Base-by-base conservation (phyloP, 1,284 basidiomycete species). In the Vanrija pseudolonga region DNA sequence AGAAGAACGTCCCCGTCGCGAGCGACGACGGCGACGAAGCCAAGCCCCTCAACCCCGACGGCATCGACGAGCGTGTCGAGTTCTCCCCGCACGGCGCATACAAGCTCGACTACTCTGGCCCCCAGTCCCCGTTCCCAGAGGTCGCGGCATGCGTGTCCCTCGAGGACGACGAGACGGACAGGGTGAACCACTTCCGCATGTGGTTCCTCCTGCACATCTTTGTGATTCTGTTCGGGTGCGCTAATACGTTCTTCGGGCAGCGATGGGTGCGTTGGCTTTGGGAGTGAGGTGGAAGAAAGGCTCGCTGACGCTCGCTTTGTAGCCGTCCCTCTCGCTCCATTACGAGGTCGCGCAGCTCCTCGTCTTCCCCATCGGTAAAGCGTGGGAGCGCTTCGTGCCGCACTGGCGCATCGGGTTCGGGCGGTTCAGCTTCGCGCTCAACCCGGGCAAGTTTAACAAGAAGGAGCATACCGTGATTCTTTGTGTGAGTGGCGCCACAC, bases 201-300 rank as follows among this genome's bases (percentile, higher is more conserved):
- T 64, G 62, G 62, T 56, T 64, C 23, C 53, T 64, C 9, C 38
- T 60, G 9, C 64, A 79, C 32, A 63, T 81, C 14, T 84, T 66
- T 59, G 69, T 59, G 41, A 51, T 55, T 42, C 47, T 50, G 19
- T 85, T 80, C 72, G 90, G 89, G 85, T 80, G 85, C 56, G 74
- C 90, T 41, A 89, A 89, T 44, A 77, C 81, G 28, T 58, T 61
- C 63, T 85, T 60, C 77, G 52, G 55, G 8, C 51, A 61, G 3
- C 42, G 32, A 39, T 63, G 14, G 9, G 32, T 12, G 12, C 14
- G 32, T 14, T 4, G 24, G 61, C 42, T 63, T 59, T 36, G 39
- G 17, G 39, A n/a, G 39, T 14, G 8, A n/a, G n/a, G n/a, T n/a
- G n/a, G n/a, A n/a, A n/a, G n/a, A n/a, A n/a, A n/a, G n/a, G n/a